These are phyloP conservation scores for Elongisporangium undulatum DNA, from an alignment of 352 stramenopile genomes.

Conservation along the genomic window DNA sequence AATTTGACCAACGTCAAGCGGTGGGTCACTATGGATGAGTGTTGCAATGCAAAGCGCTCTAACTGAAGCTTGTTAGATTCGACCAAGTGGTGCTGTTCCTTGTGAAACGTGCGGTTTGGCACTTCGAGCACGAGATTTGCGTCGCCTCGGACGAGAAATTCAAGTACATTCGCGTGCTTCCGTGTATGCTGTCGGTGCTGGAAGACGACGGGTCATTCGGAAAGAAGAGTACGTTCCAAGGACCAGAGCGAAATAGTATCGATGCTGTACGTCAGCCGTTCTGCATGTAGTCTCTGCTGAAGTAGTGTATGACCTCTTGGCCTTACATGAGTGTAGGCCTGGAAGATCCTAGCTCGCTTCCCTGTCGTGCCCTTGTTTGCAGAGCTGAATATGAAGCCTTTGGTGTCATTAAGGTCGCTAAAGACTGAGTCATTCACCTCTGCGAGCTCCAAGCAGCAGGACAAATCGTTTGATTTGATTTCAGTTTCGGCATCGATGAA, in stretches of 20 bases:
- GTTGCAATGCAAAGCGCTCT: no score
- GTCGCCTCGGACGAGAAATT: slow-evolving; percentile 33
- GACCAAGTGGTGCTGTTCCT: slow-evolving; percentile 58
- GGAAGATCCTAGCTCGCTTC: slow-evolving; percentile 34
- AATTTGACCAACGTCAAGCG: slow-evolving; percentile 70
- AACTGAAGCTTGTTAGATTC: slow-evolving; percentile 23
- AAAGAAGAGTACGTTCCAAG: slow-evolving; percentile 22
- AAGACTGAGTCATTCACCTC: slow-evolving; percentile 16
- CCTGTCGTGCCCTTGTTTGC: slow-evolving; percentile 45
- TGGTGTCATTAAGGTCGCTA: slow-evolving; percentile 15
- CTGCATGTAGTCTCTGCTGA: background rate
- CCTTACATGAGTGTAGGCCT: slow-evolving; percentile 15
- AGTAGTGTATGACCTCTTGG: background rate
- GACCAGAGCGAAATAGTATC: slow-evolving; percentile 47
- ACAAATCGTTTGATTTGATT: slow-evolving; percentile 24
- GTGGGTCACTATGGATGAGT: slow-evolving; percentile 16
- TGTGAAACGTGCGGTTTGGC: slow-evolving; percentile 38
- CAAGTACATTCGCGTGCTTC: slow-evolving; percentile 46
- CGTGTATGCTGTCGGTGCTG: slow-evolving; percentile 43
- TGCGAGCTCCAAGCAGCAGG: slow-evolving; percentile 14
- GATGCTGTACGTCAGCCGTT: slow-evolving; percentile 34
- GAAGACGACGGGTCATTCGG: slow-evolving; percentile 21
- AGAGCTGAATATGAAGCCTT: slow-evolving; percentile 40
- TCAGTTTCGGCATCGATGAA: slow-evolving; percentile 19
- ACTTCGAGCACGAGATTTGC: slow-evolving; percentile 35